A percentile compares a stretch with the other conserved stretches of the same genome.
phyloP scores from a whole-genome alignment of 352 stramenopile genomes.

The Pythium vanterpoolii region DNA sequence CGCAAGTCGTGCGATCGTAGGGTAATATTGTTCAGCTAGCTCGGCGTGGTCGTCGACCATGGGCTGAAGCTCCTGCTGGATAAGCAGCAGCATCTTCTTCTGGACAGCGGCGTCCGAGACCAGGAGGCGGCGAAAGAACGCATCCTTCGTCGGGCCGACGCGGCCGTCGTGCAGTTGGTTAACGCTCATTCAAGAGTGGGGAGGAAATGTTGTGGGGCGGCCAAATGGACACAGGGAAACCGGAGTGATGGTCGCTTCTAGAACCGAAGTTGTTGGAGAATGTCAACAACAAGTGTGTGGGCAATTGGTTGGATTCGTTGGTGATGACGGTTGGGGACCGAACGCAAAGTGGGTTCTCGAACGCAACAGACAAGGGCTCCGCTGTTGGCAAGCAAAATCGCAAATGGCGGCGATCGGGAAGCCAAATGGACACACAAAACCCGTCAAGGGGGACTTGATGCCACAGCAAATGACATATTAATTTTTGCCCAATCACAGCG shows the following conservation, averaged over 20 bases:
- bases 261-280: constrained; percentile 1
- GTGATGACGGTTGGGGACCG: not conserved
- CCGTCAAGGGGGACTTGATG: not conserved
- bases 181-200: not conserved
- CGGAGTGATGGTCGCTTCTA: constrained; percentile 8
- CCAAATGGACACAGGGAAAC: not conserved
- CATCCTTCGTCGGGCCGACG: constrained; percentile 32
- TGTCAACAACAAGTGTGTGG: not conserved
- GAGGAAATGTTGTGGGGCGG: not conserved
- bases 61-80: constrained; percentile 59
- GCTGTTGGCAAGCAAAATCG: not conserved
- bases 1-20: constrained; percentile 56
- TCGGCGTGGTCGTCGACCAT: constrained; percentile 30
- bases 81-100: constrained; percentile 47
- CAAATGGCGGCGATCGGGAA: constrained; percentile 1
- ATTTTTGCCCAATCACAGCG: not conserved
- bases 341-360: not conserved
- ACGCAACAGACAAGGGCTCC: not conserved
- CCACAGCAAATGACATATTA: not conserved
- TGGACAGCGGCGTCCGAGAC: constrained; percentile 63
- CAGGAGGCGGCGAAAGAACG: constrained; percentile 77
- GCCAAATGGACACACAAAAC: constrained; percentile 8
- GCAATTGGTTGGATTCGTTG: not conserved
- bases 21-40: constrained; percentile 61
- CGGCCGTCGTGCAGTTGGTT: constrained; percentile 1